phyloP scores from a whole-genome alignment of 768 basidiomycete species.

The Suillus decipiens region DNA sequence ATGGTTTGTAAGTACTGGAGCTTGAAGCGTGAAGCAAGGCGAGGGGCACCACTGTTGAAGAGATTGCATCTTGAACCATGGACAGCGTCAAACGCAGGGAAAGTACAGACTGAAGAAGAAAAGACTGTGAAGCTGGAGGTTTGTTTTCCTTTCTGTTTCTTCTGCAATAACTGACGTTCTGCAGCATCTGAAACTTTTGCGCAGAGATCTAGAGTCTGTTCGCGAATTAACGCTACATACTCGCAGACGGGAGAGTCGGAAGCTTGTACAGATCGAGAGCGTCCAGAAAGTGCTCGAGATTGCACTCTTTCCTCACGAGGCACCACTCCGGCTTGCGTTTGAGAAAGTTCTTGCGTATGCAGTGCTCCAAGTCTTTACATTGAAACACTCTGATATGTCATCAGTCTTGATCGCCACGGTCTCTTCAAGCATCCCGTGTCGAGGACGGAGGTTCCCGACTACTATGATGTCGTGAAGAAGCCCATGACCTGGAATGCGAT shows the following conservation, averaged over 20 bases:
- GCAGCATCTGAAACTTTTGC: constrained; percentile 60
- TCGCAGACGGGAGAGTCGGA: constrained; percentile 80
- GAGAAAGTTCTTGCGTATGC: constrained; percentile 67
- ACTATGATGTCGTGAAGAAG: constrained; percentile 79
- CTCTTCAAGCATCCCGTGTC: constrained; percentile 86
- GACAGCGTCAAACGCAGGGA: constrained; percentile 74
- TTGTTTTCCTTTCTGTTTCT: constrained; percentile 22
- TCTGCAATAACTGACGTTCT: constrained; percentile 8
- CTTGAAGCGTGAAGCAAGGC: constrained; percentile 87
- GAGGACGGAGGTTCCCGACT: constrained; percentile 80
- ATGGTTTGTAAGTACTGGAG: constrained; percentile 94
- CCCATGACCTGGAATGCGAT: constrained; percentile 93
- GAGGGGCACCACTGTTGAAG: constrained; percentile 93
- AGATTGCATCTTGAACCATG: constrained; percentile 95
- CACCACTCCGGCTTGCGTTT: constrained; percentile 60
- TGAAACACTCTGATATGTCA: constrained; percentile 12
- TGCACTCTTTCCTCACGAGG: constrained; percentile 68
- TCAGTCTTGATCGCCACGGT: constrained; percentile 70
- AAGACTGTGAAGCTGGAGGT: constrained; percentile 83
- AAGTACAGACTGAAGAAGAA: constrained; percentile 78
- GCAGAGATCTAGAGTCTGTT: constrained; percentile 76
- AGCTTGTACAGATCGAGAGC: constrained; percentile 66
- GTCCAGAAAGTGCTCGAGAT: constrained; percentile 65
- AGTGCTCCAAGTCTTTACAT: constrained; percentile 25
- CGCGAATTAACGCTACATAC: constrained; percentile 64